These are phyloP conservation scores for Podosphaera fusca DNA, from an alignment of 2,329 filamentous ascomycete species.

Conservation along the genomic window DNA sequence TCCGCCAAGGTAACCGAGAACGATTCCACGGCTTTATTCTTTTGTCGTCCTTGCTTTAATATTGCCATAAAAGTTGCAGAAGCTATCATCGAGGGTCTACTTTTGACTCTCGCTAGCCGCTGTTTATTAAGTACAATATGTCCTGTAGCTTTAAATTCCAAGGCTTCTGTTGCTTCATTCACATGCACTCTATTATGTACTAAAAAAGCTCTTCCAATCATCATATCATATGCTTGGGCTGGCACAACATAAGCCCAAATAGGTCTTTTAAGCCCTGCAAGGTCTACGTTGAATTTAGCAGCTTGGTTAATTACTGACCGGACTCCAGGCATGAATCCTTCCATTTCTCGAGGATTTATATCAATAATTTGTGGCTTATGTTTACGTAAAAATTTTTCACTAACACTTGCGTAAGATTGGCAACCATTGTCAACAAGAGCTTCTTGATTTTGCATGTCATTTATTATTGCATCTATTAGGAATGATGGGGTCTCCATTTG, in stretches of 20 bases:
- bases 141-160: neutral
- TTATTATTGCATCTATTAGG: neutral
- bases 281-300: neutral
- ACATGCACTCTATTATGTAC: neutral
- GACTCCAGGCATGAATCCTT: neutral
- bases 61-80: too few species aligned
- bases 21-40: too few species aligned
- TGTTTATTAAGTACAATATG: neutral
- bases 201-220: neutral
- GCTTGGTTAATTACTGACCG: neutral
- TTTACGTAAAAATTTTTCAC: neutral
- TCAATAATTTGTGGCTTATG: neutral
- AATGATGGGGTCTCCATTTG: neutral
- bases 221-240: neutral
- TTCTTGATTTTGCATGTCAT: neutral
- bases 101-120: neutral
- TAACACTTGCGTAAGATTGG: too few species aligned
- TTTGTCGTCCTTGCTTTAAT: too few species aligned
- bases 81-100: too few species aligned
- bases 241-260: neutral
- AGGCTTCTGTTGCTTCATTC: neutral
- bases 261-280: neutral
- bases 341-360: neutral
- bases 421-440: too few species aligned
- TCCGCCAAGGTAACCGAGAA: too few species aligned